Base-by-base conservation (phyloP, 345 rosid genomes). In the Hibiscus tridactylites region DNA sequence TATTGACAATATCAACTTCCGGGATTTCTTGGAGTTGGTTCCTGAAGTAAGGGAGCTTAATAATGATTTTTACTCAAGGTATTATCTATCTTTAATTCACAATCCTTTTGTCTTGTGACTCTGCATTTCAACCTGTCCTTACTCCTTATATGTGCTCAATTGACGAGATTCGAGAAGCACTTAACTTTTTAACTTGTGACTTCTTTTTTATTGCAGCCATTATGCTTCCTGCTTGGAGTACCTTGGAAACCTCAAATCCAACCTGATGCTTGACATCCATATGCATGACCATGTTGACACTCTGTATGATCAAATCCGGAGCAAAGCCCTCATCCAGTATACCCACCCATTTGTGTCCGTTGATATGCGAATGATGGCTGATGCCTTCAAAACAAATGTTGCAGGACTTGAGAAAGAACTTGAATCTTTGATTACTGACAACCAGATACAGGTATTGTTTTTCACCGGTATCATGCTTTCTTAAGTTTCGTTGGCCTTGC, bases 31-130 rank as follows among this genome's bases (percentile, higher is more conserved):
- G 87, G 99, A 96, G 91, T 77, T 96, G 75, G 93, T 89, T 59
- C 99, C 99, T 71, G 98, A 96, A 86, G 96, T 92, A 50, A 91
- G 99, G 81, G 99, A 96, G 82, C 94, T 96, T 71, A 86, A 92
- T 77, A 88, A 89, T 79, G 94, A 90, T 76, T 92, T 96, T 75
- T 96, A 96, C 84, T 85, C 97, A 42, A 96, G 99, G 98, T 96
- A 82, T 62, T 13, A 50, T 61, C 50, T 39, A 0, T 60, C 5
- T 56, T 63, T 29, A 71, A 46, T 12, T 47, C 28, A 7, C 50
- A 42, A 21, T 49, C 69, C 21, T 42, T 21, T 37, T 4, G 17
- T 3, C 26, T 65, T 42, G 69, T 65, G n/a, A 10, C 17, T 65
- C 5, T 2, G 56, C 35, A 17, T 65, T 65, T 24, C 70, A 11